Evolutionary conservation across 805 yeast genomes (phyloP).

Genomic region (Komagataella phaffii): DNA sequence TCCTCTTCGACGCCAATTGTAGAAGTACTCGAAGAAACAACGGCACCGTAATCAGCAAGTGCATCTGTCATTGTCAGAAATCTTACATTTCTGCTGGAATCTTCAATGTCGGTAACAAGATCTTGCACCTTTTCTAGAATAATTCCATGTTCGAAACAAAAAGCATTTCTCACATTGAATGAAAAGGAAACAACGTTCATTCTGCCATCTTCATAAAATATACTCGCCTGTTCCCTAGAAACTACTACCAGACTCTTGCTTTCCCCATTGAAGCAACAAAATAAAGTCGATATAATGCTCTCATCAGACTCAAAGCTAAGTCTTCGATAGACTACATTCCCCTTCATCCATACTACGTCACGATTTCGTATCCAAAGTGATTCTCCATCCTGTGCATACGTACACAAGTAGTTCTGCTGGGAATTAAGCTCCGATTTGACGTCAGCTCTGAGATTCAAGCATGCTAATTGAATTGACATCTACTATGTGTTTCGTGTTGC

Average conservation of each 20-base stretch:
- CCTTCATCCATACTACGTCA: slow-evolving; percentile 34
- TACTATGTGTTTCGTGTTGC: background rate
- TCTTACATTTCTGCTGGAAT: slow-evolving; percentile 9
- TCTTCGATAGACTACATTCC: slow-evolving; percentile 33
- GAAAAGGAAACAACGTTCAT: slow-evolving; percentile 56
- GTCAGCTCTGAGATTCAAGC: background rate
- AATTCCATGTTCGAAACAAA: slow-evolving; percentile 57
- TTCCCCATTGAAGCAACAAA: slow-evolving; percentile 31
- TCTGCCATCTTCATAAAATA: slow-evolving; percentile 50
- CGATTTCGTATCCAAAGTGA: slow-evolving; percentile 14
- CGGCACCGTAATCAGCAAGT: slow-evolving; percentile 54
- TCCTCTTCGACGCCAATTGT: slow-evolving; percentile 46
- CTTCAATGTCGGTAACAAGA: background rate
- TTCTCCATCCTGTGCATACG: slow-evolving; percentile 8
- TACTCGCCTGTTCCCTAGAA: slow-evolving; percentile 42
- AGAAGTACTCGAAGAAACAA: slow-evolving; percentile 59
- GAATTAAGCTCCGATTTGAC: background rate
- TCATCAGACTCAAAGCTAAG: slow-evolving; percentile 28
- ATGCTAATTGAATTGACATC: background rate
- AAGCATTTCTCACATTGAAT: slow-evolving; percentile 44
- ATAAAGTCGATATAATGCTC: slow-evolving; percentile 45
- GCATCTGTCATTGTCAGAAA: slow-evolving; percentile 69
- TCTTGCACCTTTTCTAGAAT: slow-evolving; percentile 36
- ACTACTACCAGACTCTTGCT: slow-evolving; percentile 44
- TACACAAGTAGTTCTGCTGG: background rate